Percentiles rank a stretch among this genome's conserved stretches.
Evolutionary conservation across 2,329 filamentous ascomycete species (phyloP).

Genomic region (Verticillium tricorpus): DNA sequence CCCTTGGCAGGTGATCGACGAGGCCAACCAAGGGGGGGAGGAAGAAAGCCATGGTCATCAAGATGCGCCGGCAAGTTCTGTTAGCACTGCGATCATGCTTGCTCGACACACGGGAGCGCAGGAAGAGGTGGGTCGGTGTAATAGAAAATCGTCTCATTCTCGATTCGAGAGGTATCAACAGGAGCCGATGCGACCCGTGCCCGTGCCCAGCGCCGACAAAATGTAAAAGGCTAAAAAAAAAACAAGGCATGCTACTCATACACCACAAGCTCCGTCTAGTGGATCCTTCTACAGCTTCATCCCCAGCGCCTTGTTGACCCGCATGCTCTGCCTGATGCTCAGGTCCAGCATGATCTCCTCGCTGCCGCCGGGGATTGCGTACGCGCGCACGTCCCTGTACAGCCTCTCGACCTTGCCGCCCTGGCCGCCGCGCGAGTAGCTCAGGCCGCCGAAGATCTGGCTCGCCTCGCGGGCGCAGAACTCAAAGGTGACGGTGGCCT

Average conservation of each 20-base stretch:
- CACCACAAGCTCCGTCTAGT: neutral
- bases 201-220: constrained; percentile 7
- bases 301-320: constrained; percentile 83
- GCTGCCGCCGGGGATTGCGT: constrained; percentile 90
- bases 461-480: constrained; percentile 95
- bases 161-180: neutral
- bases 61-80: no score
- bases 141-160: neutral
- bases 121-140: no score
- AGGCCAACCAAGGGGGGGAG: neutral
- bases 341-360: constrained; percentile 99
- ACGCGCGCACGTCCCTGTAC: constrained; percentile 92
- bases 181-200: neutral
- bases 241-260: constrained; percentile 8
- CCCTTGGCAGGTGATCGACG: neutral
- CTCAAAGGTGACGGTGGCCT: constrained; percentile 91
- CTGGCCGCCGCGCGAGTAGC: constrained; percentile 89
- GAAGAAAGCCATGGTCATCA: neutral
- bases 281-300: constrained; percentile 77
- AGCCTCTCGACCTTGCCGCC: constrained; percentile 92
- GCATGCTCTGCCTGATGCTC: constrained; percentile 85
- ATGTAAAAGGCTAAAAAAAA: constrained; percentile 6
- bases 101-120: no score
- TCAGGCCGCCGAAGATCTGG: constrained; percentile 95
- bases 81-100: neutral